These are phyloP conservation scores for Pseudocercospora cruenta DNA, from an alignment of 2,329 filamentous ascomycete genomes.

Conservation along the genomic window DNA sequence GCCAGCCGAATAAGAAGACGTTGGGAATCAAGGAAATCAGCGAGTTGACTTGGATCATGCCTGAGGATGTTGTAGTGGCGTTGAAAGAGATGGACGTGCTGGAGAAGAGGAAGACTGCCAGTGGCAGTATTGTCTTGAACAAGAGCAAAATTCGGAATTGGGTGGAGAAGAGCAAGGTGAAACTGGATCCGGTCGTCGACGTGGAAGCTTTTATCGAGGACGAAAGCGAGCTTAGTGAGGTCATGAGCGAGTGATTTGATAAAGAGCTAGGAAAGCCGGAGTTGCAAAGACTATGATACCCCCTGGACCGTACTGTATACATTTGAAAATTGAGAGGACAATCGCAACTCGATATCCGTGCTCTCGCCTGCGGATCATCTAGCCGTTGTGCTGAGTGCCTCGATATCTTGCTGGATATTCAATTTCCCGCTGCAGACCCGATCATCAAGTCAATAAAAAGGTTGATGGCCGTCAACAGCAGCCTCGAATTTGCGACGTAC, in stretches of 20 bases:
- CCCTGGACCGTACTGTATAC: too few species aligned
- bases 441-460: too few species aligned
- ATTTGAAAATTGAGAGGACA: too few species aligned
- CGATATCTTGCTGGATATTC: too few species aligned
- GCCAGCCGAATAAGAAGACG: slow-evolving; percentile 49
- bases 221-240: slow-evolving; percentile 53
- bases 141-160: slow-evolving; percentile 67
- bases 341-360: too few species aligned
- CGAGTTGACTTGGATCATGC: slow-evolving; percentile 77
- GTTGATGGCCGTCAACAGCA: too few species aligned
- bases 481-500: too few species aligned
- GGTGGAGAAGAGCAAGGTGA: slow-evolving; percentile 65
- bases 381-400: too few species aligned
- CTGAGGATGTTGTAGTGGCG: slow-evolving; percentile 79
- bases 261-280: neutral
- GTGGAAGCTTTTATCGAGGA: slow-evolving; percentile 73
- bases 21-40: slow-evolving; percentile 74
- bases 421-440: too few species aligned
- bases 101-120: slow-evolving; percentile 56
- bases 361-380: too few species aligned
- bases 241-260: slow-evolving; percentile 12
- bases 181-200: slow-evolving; percentile 69
- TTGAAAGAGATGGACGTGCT: slow-evolving; percentile 79
- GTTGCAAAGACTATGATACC: neutral
- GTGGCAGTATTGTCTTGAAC: slow-evolving; percentile 57